phyloP scores from a whole-genome alignment of 2,329 filamentous ascomycete genomes.

The Colletotrichum orbiculare region DNA sequence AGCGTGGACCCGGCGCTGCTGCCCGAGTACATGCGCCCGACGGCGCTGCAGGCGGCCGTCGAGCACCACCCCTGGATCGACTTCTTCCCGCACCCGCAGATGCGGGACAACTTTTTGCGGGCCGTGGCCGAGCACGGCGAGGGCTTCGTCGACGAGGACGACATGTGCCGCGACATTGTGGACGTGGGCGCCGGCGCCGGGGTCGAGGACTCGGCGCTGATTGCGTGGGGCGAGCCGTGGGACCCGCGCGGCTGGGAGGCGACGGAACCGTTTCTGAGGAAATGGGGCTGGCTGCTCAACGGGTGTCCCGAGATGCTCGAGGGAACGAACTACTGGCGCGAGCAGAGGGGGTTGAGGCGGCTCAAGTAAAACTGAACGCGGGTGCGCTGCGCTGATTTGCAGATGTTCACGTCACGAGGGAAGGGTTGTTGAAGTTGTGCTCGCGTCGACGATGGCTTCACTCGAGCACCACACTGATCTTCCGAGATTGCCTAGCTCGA shows the following conservation, averaged over 20 bases:
- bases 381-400: too few relatives aligned
- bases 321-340: slow-evolving; percentile 51
- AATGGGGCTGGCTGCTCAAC: slow-evolving; percentile 54
- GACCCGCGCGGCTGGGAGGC: slow-evolving; percentile 59
- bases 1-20: slow-evolving; percentile 10
- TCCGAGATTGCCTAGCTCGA: too few relatives aligned
- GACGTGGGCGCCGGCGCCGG: slow-evolving; percentile 29
- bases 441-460: not conserved
- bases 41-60: slow-evolving; percentile 41
- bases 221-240: slow-evolving; percentile 58
- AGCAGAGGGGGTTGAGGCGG: slow-evolving; percentile 21
- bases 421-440: not conserved
- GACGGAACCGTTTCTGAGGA: slow-evolving; percentile 54
- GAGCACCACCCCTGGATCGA: slow-evolving; percentile 48
- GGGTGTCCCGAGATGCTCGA: slow-evolving; percentile 51
- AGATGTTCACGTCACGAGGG: too few relatives aligned
- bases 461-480: too few relatives aligned
- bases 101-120: slow-evolving; percentile 45
- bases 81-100: slow-evolving; percentile 44
- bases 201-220: slow-evolving; percentile 32
- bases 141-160: slow-evolving; percentile 32
- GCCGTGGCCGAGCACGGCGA: slow-evolving; percentile 21
- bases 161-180: slow-evolving; percentile 34
- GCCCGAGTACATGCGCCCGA: slow-evolving; percentile 42
- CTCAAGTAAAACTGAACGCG: slow-evolving; percentile 14